Evolutionary conservation across 2,329 filamentous ascomycete genomes (phyloP).

Genomic region (Xylaria multiplex): DNA sequence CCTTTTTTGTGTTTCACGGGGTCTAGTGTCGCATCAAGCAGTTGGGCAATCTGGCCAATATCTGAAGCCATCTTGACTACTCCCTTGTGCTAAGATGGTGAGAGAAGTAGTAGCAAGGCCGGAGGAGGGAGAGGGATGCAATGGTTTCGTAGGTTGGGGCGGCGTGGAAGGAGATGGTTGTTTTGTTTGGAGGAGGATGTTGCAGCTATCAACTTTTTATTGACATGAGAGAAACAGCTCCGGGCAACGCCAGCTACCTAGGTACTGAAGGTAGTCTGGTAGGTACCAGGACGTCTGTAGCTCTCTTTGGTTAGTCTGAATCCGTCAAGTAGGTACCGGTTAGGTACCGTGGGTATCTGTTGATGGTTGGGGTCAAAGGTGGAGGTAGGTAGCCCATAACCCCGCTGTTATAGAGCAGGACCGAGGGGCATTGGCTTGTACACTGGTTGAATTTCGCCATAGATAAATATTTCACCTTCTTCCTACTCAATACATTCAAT

Average conservation of each 20-base stretch:
- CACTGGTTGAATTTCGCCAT: too few relatives aligned
- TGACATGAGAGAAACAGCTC: slow-evolving; percentile 37
- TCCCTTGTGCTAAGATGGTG: slow-evolving; percentile 22
- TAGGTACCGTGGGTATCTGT: neutral
- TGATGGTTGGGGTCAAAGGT: too few relatives aligned
- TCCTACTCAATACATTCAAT: too few relatives aligned
- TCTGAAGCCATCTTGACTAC: slow-evolving; percentile 63
- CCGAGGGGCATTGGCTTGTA: neutral
- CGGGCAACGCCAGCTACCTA: slow-evolving; percentile 33
- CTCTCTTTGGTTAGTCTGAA: neutral
- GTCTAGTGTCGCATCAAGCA: slow-evolving; percentile 91
- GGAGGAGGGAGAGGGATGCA: slow-evolving; percentile 1
- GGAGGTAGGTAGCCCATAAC: neutral
- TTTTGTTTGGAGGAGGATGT: slow-evolving; percentile 30
- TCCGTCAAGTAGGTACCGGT: neutral
- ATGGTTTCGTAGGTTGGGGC: slow-evolving; percentile 14
- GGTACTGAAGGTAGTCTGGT: neutral
- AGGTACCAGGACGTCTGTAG: neutral
- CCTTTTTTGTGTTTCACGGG: slow-evolving; percentile 90
- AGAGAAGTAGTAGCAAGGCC: slow-evolving; percentile 18
- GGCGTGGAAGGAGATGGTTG: slow-evolving; percentile 10
- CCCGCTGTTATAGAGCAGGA: slow-evolving; percentile 7
- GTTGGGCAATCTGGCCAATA: slow-evolving; percentile 74
- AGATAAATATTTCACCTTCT: too few relatives aligned
- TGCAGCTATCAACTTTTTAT: slow-evolving; percentile 38